Percentiles rank a stretch among this genome's conserved stretches.
These are phyloP conservation scores for Schizothecium vesticola DNA, from an alignment of 495 filamentous ascomycete species.

Conservation along the genomic window DNA sequence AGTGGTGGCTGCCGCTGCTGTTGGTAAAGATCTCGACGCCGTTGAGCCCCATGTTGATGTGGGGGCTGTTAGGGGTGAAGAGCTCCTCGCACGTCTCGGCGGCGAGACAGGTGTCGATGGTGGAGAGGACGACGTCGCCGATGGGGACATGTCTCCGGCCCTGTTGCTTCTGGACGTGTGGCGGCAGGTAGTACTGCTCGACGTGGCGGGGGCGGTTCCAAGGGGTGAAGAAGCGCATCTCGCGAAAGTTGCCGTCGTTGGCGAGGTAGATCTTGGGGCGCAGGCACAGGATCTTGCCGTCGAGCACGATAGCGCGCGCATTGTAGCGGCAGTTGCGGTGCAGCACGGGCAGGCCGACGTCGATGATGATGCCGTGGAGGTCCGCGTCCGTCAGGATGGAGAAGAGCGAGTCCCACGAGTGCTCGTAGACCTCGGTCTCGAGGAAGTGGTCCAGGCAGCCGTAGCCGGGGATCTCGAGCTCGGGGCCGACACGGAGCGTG, in stretches of 20 bases:
- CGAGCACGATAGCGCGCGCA: constrained; percentile 60
- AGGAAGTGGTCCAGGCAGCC: constrained; percentile 65
- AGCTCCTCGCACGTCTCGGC: constrained; percentile 77
- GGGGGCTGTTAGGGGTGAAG: constrained; percentile 61
- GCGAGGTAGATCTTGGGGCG: constrained; percentile 81
- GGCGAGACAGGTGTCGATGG: constrained; percentile 65
- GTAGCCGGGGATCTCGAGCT: constrained; percentile 54
- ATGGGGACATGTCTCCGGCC: constrained; percentile 59
- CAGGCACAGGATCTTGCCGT: constrained; percentile 54
- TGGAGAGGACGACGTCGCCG: constrained; percentile 72
- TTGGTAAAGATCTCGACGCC: constrained; percentile 69
- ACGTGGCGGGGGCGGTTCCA: constrained; percentile 43
- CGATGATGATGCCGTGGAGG: constrained; percentile 72
- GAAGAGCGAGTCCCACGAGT: constrained; percentile 68
- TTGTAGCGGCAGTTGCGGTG: constrained; percentile 72
- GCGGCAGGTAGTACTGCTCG: constrained; percentile 72
- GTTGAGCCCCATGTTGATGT: constrained; percentile 20
- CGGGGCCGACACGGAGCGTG: constrained; percentile 67
- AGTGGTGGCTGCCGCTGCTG: constrained; percentile 61
- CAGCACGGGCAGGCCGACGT: constrained; percentile 64
- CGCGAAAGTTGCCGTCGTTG: constrained; percentile 69
- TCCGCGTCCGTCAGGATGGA: constrained; percentile 57
- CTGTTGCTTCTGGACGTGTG: constrained; percentile 54
- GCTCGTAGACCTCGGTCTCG: constrained; percentile 56
- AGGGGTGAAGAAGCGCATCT: constrained; percentile 59